These are phyloP conservation scores for Physocladia obscura DNA, from an alignment of 192 early-diverging fungal species.

Conservation along the genomic window DNA sequence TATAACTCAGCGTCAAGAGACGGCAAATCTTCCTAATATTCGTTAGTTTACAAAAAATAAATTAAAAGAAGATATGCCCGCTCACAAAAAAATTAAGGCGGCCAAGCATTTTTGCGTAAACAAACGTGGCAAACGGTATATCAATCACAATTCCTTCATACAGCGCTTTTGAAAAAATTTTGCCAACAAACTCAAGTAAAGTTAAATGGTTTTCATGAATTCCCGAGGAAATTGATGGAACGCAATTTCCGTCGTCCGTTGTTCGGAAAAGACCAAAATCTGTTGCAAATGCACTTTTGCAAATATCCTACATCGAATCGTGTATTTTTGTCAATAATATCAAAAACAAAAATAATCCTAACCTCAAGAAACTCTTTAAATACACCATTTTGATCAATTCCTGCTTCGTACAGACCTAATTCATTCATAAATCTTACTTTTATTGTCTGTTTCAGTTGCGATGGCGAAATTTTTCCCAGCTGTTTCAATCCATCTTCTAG, in stretches of 20 bases:
- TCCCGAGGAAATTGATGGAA: constrained; percentile 33
- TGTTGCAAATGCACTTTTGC: constrained; percentile 38
- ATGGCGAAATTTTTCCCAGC: constrained; percentile 21
- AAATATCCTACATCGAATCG: constrained; percentile 26
- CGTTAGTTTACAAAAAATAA: not conserved
- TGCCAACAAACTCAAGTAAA: constrained; percentile 46
- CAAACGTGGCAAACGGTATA: constrained; percentile 49
- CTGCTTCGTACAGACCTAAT: constrained; percentile 38
- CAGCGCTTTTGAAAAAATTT: constrained; percentile 47
- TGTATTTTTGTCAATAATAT: not conserved
- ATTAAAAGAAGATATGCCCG: not conserved
- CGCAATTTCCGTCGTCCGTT: constrained; percentile 40
- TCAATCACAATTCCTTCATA: constrained; percentile 56
- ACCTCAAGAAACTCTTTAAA: constrained; percentile 50
- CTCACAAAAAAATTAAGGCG: constrained; percentile 36
- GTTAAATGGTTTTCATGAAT: constrained; percentile 46
- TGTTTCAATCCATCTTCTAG: constrained; percentile 44
- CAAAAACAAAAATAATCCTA: no score
- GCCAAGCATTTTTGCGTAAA: constrained; percentile 49
- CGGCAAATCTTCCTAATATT: constrained; percentile 43
- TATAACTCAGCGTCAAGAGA: constrained; percentile 46
- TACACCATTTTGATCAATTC: constrained; percentile 47
- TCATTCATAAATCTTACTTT: constrained; percentile 40
- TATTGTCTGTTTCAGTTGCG: constrained; percentile 45
- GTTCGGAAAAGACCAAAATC: constrained; percentile 42